These are phyloP conservation scores for Paramecium sexaurelia DNA, from an alignment of 73 alveolate species.

Conservation along the genomic window DNA sequence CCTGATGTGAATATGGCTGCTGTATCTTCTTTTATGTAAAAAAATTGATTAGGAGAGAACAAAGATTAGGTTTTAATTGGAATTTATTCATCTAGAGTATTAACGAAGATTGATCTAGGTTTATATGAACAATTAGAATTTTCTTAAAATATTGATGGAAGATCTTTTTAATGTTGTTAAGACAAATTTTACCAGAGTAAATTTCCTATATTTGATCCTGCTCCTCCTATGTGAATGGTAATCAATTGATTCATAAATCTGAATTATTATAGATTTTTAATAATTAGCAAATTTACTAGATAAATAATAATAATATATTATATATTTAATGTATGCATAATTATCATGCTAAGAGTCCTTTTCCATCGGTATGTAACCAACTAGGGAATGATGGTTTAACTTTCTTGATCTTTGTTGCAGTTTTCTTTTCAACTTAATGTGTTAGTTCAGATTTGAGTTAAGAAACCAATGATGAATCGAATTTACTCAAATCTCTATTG, in stretches of 20 bases:
- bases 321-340: neutral
- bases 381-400: slow-evolving; percentile 49
- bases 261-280: neutral
- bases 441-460: slow-evolving; percentile 52
- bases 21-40: neutral
- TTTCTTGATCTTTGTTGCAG: slow-evolving; percentile 52
- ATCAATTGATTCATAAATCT: too few species aligned
- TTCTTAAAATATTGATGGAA: neutral
- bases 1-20: neutral
- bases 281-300: neutral
- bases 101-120: neutral
- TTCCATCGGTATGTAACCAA: slow-evolving; percentile 38
- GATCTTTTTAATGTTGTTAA: neutral
- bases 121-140: neutral
- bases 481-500: slow-evolving; percentile 58
- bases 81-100: neutral
- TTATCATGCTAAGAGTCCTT: slow-evolving; percentile 36
- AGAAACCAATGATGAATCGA: slow-evolving; percentile 48
- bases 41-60: neutral
- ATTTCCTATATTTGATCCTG: neutral
- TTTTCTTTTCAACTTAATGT: slow-evolving; percentile 16
- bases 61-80: neutral
- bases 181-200: neutral
- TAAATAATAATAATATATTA: neutral
- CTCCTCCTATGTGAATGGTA: too few species aligned